phyloP scores from a whole-genome alignment of 2,329 filamentous ascomycete species.

The Aureobasidium sp. region DNA sequence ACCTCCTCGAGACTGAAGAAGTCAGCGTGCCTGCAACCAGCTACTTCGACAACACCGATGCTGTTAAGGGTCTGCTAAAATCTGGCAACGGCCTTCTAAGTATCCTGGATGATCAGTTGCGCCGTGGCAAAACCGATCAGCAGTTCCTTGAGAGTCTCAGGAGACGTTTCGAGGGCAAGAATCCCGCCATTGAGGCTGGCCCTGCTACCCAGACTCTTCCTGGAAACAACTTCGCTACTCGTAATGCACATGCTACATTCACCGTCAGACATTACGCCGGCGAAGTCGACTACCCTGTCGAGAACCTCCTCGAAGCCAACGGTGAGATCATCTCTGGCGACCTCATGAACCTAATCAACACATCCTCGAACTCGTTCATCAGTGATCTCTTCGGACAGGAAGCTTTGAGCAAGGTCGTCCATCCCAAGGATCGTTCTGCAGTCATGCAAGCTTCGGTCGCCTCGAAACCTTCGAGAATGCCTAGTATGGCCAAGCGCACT shows the following conservation, averaged over 20 bases:
- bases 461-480: slow-evolving; percentile 86
- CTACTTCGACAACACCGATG: slow-evolving; percentile 97
- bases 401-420: slow-evolving; percentile 82
- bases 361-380: slow-evolving; percentile 82
- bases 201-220: slow-evolving; percentile 67
- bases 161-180: slow-evolving; percentile 92
- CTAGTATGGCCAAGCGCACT: slow-evolving; percentile 83
- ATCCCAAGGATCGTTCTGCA: slow-evolving; percentile 80
- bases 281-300: slow-evolving; percentile 87
- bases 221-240: slow-evolving; percentile 82
- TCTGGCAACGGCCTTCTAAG: slow-evolving; percentile 84
- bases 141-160: slow-evolving; percentile 85
- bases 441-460: slow-evolving; percentile 95
- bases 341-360: slow-evolving; percentile 85
- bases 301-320: slow-evolving; percentile 86
- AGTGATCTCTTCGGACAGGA: slow-evolving; percentile 89
- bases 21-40: slow-evolving; percentile 82
- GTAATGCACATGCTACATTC: slow-evolving; percentile 72
- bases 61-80: slow-evolving; percentile 85
- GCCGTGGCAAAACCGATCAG: slow-evolving; percentile 76
- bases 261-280: slow-evolving; percentile 93
- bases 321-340: slow-evolving; percentile 94
- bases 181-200: slow-evolving; percentile 75
- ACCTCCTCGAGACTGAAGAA: slow-evolving; percentile 89
- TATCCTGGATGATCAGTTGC: slow-evolving; percentile 93